Percentiles rank a stretch among this genome's conserved stretches.
Evolutionary conservation across 345 rosid species (phyloP).

Genomic region (Schrenkiella parvula): DNA sequence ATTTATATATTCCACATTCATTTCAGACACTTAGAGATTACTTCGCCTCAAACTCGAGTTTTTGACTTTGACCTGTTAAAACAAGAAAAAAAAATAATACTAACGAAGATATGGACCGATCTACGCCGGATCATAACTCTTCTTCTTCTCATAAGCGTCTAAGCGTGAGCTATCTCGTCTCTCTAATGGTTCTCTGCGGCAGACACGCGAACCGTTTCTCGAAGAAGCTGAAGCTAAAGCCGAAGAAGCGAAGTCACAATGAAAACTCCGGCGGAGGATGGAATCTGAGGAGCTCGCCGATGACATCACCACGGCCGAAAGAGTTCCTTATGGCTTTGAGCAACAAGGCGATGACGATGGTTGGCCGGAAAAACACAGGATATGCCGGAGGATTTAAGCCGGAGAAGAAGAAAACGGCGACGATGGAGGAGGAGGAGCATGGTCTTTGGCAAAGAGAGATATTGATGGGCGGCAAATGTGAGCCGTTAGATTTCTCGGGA

Average conservation of each 20-base stretch:
- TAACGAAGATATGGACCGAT: constrained; percentile 4
- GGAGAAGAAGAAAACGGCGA: constrained; percentile 7
- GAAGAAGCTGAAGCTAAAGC: constrained; percentile 37
- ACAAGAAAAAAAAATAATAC: neutral
- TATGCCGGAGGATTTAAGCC: constrained; percentile 2
- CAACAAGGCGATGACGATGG: constrained; percentile 45
- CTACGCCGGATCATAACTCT: constrained; percentile 28
- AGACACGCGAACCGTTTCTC: constrained; percentile 48
- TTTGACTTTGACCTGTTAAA: constrained; percentile 12
- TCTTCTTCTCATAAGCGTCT: constrained; percentile 39
- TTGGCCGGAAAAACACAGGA: constrained; percentile 31
- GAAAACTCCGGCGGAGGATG: neutral
- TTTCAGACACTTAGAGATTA: constrained; percentile 17
- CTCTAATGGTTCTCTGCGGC: constrained; percentile 50
- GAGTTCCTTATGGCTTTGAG: constrained; percentile 43
- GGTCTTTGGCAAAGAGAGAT: constrained; percentile 89
- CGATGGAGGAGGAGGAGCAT: constrained; percentile 16
- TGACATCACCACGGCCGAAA: constrained; percentile 40
- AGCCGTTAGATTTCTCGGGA: constrained; percentile 93
- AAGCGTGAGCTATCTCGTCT: constrained; percentile 34
- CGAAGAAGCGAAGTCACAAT: constrained; percentile 1
- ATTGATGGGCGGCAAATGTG: constrained; percentile 90
- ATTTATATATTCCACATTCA: constrained; percentile 2
- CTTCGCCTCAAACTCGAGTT: neutral
- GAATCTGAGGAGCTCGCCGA: constrained; percentile 22